These are phyloP conservation scores for Raphanus hybrid DNA, from an alignment of 441 rosid genomes.

Conservation along the genomic window DNA sequence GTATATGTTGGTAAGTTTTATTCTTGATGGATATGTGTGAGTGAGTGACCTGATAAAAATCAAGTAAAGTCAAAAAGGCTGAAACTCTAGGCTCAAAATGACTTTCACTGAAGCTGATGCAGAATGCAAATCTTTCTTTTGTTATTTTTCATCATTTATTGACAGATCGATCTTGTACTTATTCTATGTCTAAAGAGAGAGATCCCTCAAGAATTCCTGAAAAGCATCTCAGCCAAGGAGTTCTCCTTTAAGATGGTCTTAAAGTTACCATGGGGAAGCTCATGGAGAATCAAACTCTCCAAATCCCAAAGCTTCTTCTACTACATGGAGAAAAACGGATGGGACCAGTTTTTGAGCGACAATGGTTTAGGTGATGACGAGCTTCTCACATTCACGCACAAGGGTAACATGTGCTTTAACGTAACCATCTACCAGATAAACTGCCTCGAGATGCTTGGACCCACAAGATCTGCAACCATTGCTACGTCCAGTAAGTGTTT, in stretches of 20 bases:
- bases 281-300: conserved; percentile 33
- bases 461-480: background rate
- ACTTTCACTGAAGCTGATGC: background rate
- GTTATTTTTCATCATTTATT: background rate
- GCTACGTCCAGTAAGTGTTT: conserved; percentile 30
- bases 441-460: conserved; percentile 21
- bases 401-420: conserved; percentile 23
- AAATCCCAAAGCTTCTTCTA: conserved; percentile 6
- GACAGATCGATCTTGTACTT: background rate
- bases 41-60: background rate
- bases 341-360: conserved; percentile 31
- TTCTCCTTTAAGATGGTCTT: conserved; percentile 18
- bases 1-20: background rate
- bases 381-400: conserved; percentile 34
- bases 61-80: background rate
- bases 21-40: background rate
- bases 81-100: background rate
- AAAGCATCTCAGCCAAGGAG: conserved; percentile 5
- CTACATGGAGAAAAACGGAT: conserved; percentile 37
- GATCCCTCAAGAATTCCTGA: conserved; percentile 26
- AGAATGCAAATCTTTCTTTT: background rate
- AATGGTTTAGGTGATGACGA: conserved; percentile 31
- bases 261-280: conserved; percentile 30
- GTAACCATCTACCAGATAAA: conserved; percentile 32
- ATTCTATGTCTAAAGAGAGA: conserved; percentile 19